Evolutionary conservation across 495 filamentous ascomycete genomes (phyloP), one percentile per base, ranked within the genome.

Genomic region (Lophiostoma macrostomum): DNA sequence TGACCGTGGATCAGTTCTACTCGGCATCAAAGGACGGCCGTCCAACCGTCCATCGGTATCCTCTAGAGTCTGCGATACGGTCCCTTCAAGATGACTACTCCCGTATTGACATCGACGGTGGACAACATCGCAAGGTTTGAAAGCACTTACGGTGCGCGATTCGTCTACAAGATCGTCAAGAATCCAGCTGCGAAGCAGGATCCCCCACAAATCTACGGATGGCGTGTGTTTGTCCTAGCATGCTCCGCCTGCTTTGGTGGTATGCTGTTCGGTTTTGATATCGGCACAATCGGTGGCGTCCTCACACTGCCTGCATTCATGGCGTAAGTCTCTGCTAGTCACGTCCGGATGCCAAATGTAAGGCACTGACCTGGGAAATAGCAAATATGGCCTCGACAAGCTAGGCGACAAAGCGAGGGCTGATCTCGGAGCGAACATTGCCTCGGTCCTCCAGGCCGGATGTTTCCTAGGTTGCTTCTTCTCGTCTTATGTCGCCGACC

Each of bases 141-240:
- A 2, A 44, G 34, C 27, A 44, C 43, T 8, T 30, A 25, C 16
- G 59, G 59, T 3, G 59, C 53, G 2, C 32, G 49, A 5, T 58
- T 88, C 43, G 68, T 88, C 27, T 76, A 71, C 54, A 80, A 76
- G 54, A 80, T 90, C 61, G 82, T 88, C 56, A 80, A 80, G 68
- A 90, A 90, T 80, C 84, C 88, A 55, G 81, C 86, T 35, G 88
- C 88, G 82, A 84, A 78, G 69, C 71, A 69, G 37, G 85, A 86
- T 61, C 85, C 86, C 10, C 76, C 75, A 48, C 82, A 90, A 71
- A 87, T 90, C 62, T 90, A 90, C 59, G 84, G 84, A 56, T 89
- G 85, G 85, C 79, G 85, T 50, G 82, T 85, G 16, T 88, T 82
- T 56, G 66, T 79, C 28, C 69, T 89, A 25, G 83, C 85, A 18